Conservation (phyloP, 768 basidiomycete genomes). For the Hericium coralloides region DNA sequence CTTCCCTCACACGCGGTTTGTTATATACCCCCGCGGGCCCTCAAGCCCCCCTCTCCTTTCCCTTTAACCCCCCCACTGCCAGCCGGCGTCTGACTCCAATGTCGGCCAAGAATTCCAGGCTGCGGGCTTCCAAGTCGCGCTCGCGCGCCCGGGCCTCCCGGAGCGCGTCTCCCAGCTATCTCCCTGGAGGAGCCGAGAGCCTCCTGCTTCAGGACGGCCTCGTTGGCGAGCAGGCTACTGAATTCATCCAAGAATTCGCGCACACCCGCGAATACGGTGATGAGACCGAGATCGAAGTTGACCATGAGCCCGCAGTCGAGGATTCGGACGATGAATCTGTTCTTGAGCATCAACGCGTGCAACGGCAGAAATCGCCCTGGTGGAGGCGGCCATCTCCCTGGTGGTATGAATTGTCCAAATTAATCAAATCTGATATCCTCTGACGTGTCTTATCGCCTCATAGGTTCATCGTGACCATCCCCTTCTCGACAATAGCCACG, state of each 20-base stretch:
- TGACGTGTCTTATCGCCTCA: neutral
- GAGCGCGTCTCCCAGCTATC: slow-evolving; percentile 15
- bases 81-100: no score
- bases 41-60: no score
- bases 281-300: slow-evolving; percentile 21
- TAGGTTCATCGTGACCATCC: slow-evolving; percentile 52
- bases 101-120: neutral
- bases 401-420: slow-evolving; percentile 46
- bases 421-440: no score
- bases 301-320: slow-evolving; percentile 13
- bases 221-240: slow-evolving; percentile 36
- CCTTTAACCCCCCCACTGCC: no score
- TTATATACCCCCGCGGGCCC: neutral
- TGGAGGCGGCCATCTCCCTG: slow-evolving; percentile 66
- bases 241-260: slow-evolving; percentile 38
- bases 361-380: slow-evolving; percentile 42
- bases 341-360: slow-evolving; percentile 14
- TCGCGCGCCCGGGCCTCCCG: slow-evolving; percentile 16
- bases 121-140: slow-evolving; percentile 3
- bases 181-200: slow-evolving; percentile 22
- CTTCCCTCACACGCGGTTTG: neutral
- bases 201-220: slow-evolving; percentile 36
- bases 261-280: slow-evolving; percentile 29
- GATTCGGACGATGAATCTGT: slow-evolving; percentile 11
- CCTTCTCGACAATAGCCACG: slow-evolving; percentile 46